Evolutionary conservation across 129 eudicot genomes (phyloP), one percentile per base, ranked within the genome.

Genomic region (Chrysanthemum makinoi): DNA sequence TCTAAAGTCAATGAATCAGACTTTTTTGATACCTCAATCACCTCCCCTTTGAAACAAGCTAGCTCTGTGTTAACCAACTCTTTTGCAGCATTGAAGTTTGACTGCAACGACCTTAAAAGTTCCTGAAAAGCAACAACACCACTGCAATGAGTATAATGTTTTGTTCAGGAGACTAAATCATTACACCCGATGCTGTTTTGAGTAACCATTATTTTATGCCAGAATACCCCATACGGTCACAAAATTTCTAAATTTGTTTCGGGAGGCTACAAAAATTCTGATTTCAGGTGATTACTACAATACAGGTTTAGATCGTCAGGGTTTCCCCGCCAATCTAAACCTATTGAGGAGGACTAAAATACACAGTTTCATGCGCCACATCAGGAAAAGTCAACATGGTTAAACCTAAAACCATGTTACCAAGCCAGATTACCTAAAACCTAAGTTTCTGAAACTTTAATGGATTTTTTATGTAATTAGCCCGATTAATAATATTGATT

Each of bases 1-100:
- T 82, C 88, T 46, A 81, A 77, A 57, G 84, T 49, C 50, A 84
- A 77, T 52, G 81, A 56, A 55, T 86, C 84, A 71, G 79, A 79
- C 79, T 84, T 86, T 75, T 80, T 88, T 33, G 86, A 72, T 60
- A 79, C 68, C 39, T 82, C 89, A 71, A 73, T 71, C 72, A 88
- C 81, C 80, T 88, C 92, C 56, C 26, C 69, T 52, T 71, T 82
- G 72, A 91, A 91, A 78, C 72, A 81, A 70, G 77, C 75, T 11
- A 91, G 87, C 81, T 91, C 97, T 35, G 84, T 76, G 81, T 88
- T 84, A 68, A 86, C 92, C 49, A 82, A 80, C 47, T 88, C 87
- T 77, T 88, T 91, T 72, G 96, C 92, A 78, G 91, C 91, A 76
- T 86, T 81, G 64, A 91, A 91, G 69, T 79, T 91, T 61, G 90